Evolutionary conservation across 352 stramenopile species (phyloP).

Genomic region (Pythium biforme): DNA sequence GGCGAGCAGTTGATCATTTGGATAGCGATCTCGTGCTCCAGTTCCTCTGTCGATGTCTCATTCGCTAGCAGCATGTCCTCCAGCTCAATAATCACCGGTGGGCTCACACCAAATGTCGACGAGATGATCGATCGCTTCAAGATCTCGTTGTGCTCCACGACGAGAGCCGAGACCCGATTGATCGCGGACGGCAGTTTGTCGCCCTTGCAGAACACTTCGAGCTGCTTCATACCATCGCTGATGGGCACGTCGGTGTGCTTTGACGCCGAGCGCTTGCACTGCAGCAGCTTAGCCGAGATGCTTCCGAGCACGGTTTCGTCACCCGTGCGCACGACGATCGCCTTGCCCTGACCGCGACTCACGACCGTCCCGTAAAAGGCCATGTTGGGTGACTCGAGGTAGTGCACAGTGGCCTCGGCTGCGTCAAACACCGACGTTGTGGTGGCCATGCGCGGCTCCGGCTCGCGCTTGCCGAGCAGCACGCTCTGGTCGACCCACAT

Average conservation of each 20-base stretch:
- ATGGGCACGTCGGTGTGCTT: slow-evolving; percentile 34
- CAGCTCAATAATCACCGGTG: slow-evolving; percentile 43
- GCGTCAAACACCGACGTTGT: slow-evolving; percentile 50
- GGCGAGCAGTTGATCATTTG: slow-evolving; percentile 40
- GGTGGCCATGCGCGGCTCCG: slow-evolving; percentile 28
- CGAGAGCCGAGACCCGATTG: slow-evolving; percentile 38
- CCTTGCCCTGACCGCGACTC: slow-evolving; percentile 39
- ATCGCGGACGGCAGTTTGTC: slow-evolving; percentile 39
- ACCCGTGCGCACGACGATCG: slow-evolving; percentile 48
- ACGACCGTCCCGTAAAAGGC: slow-evolving; percentile 54
- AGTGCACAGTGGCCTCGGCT: slow-evolving; percentile 33
- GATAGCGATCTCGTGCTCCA: slow-evolving; percentile 46
- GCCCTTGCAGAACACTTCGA: slow-evolving; percentile 43
- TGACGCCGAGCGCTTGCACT: slow-evolving; percentile 20
- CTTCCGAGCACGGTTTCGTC: slow-evolving; percentile 44
- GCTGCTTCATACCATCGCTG: slow-evolving; percentile 41
- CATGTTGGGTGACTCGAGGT: slow-evolving; percentile 52
- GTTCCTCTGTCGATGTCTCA: slow-evolving; percentile 38
- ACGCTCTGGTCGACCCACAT: slow-evolving; percentile 47
- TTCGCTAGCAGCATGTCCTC: slow-evolving; percentile 45
- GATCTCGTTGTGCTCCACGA: slow-evolving; percentile 47
- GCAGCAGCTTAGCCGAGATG: slow-evolving; percentile 37
- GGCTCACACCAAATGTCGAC: slow-evolving; percentile 41
- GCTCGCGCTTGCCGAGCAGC: slow-evolving; percentile 27
- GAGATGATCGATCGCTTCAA: slow-evolving; percentile 44